phyloP scores from a whole-genome alignment of 2,329 filamentous ascomycete species.

The Ophiocordyceps camponoti-floridani region DNA sequence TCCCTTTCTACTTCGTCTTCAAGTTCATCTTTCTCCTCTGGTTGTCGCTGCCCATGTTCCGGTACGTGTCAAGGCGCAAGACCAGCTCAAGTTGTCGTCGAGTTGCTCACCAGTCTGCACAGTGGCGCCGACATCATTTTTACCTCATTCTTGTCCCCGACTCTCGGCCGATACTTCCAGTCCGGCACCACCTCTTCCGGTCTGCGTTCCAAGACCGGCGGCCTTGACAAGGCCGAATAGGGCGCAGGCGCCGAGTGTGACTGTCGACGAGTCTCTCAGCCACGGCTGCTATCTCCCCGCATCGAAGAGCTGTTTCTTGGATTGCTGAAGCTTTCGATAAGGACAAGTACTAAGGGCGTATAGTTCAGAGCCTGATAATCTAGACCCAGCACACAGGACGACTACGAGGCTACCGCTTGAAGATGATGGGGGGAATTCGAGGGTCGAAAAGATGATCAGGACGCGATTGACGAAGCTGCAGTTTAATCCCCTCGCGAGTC shows the following conservation, averaged over 20 bases:
- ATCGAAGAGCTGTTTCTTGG: neutral
- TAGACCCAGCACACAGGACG: neutral
- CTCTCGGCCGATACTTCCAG: constrained; percentile 83
- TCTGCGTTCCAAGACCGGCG: constrained; percentile 76
- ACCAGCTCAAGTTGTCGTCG: neutral
- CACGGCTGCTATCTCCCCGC: neutral
- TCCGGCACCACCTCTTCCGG: constrained; percentile 61
- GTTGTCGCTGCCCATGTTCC: constrained; percentile 89
- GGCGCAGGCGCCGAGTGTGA: neutral
- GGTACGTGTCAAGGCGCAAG: constrained; percentile 36
- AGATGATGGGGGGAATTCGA: neutral
- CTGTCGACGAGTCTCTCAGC: neutral
- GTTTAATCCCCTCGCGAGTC: neutral
- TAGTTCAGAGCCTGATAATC: neutral
- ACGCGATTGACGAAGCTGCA: neutral
- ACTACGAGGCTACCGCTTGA: neutral
- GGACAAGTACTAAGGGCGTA: neutral
- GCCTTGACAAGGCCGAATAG: constrained; percentile 54
- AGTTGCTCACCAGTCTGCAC: neutral
- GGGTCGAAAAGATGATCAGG: neutral
- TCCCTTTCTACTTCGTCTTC: constrained; percentile 99
- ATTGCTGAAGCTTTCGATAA: neutral
- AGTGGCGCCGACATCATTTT: constrained; percentile 95
- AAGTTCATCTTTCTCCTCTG: constrained; percentile 96
- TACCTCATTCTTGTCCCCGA: constrained; percentile 83